Base-by-base conservation (phyloP, 805 yeast genomes). In the Metschnikowia santaceciliae region DNA sequence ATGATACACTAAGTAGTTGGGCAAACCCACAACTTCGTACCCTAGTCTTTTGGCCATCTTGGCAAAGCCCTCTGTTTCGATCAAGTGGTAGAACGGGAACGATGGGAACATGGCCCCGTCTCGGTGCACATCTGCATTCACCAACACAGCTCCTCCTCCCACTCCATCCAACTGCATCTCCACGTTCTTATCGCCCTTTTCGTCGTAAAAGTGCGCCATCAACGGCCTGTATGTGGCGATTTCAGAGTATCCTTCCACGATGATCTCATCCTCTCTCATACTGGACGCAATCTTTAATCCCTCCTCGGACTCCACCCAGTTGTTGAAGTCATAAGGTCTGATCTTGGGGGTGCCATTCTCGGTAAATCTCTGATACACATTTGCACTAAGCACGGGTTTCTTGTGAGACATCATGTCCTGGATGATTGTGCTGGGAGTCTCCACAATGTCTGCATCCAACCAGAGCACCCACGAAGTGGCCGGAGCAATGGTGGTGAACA, bases 51-150 rank as follows among this genome's bases (percentile, higher is more conserved):
- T 90, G 41, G 96, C 97, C 98, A 94, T 94, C 69, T 86, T 86
- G n/a, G 94, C 97, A 70, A 94, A 94, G 15, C 99, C 99, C 71
- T 94, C 99, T 8, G 97, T 91, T 74, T 94, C 99, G 56, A 94
- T 90, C 68, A 94, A 78, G 68, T 94, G 96, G 68, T 92, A 91
- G 76, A 94, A 94, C 53, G 99, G 94, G 81, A 94, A 94, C 46
- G 95, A 88, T 15, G 99, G 99, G 81, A 94, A 94, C 97, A 94
- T 92, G 49, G 98, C 98, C 47, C 99, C 99, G 68, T 94, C 99
- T 67, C 99, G 80, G 70, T 94, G 99, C 48, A 94, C 99, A 59
- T 91, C 97, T 10, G 97, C 96, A 65, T 92, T 90, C 32, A 94
- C 99, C 71, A 94, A 68, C 32, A 96, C 84, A 40, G 97, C 96